These are phyloP conservation scores for Xylaria sp. DNA, from an alignment of 2,329 filamentous ascomycete genomes.

Conservation along the genomic window DNA sequence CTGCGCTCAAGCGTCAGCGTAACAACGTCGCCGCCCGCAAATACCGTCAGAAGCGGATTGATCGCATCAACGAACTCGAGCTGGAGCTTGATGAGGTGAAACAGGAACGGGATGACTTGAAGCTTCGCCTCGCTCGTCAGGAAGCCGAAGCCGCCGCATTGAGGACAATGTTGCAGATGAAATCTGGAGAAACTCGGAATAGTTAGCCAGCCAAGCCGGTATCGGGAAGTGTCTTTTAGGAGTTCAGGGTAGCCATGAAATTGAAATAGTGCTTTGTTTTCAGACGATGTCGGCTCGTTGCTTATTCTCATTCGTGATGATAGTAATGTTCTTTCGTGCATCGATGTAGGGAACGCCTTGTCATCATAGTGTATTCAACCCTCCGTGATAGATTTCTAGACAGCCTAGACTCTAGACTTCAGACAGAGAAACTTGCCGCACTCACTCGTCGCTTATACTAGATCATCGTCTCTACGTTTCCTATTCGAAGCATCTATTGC, in stretches of 20 bases:
- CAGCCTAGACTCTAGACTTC: neutral
- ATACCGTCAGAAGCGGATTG: slow-evolving; percentile 76
- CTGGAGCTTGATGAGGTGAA: slow-evolving; percentile 67
- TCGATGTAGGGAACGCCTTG: slow-evolving; percentile 49
- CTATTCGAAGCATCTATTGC: neutral
- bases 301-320: slow-evolving; percentile 42
- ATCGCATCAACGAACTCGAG: slow-evolving; percentile 72
- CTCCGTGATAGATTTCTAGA: neutral
- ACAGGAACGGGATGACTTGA: slow-evolving; percentile 71
- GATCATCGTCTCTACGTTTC: slow-evolving; percentile 1
- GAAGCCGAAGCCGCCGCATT: slow-evolving; percentile 74
- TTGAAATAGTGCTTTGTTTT: slow-evolving; percentile 39
- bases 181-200: slow-evolving; percentile 43
- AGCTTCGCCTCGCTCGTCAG: slow-evolving; percentile 69
- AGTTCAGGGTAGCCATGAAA: slow-evolving; percentile 37
- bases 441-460: neutral
- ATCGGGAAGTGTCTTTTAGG: slow-evolving; percentile 31
- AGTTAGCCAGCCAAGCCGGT: slow-evolving; percentile 31
- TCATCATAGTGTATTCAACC: slow-evolving; percentile 40
- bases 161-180: slow-evolving; percentile 60
- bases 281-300: slow-evolving; percentile 51
- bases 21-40: slow-evolving; percentile 79
- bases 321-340: slow-evolving; percentile 32
- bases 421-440: slow-evolving; percentile 19
- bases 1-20: slow-evolving; percentile 67